phyloP scores from a whole-genome alignment of 352 stramenopile species.

The Phytophthora sojae region DNA sequence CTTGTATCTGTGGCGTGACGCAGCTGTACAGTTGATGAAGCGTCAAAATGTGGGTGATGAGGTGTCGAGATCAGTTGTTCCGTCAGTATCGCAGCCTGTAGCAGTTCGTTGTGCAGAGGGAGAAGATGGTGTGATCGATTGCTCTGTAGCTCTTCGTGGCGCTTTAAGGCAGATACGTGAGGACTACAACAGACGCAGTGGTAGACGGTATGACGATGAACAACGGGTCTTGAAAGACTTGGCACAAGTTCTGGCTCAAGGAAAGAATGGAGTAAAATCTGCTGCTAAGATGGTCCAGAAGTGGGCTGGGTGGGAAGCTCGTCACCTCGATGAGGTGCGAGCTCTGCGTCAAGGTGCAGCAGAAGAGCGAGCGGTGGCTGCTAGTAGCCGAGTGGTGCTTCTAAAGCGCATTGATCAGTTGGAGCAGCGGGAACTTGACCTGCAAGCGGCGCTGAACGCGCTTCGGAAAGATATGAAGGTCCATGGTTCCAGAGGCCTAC shows the following conservation, averaged over 20 bases:
- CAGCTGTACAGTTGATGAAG: constrained; percentile 36
- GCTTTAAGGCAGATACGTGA: constrained; percentile 29
- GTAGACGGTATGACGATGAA: neutral
- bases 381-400: constrained; percentile 14
- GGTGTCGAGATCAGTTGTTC: neutral
- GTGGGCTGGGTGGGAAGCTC: constrained; percentile 40
- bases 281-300: constrained; percentile 41
- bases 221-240: constrained; percentile 12
- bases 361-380: constrained; percentile 17
- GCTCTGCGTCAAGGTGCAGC: constrained; percentile 27
- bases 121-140: constrained; percentile 1
- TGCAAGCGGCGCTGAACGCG: constrained; percentile 31
- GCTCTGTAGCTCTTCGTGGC: constrained; percentile 19
- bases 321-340: constrained; percentile 33
- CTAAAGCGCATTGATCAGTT: constrained; percentile 25
- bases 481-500: neutral
- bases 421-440: constrained; percentile 29
- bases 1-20: constrained; percentile 30
- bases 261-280: constrained; percentile 16
- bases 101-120: neutral
- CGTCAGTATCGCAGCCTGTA: constrained; percentile 5
- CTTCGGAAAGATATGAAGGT: constrained; percentile 12
- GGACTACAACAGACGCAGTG: neutral
- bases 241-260: constrained; percentile 10
- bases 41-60: neutral